These are phyloP conservation scores for Solanum medicagineum DNA, from an alignment of 257 asterid genomes.

Conservation along the genomic window DNA sequence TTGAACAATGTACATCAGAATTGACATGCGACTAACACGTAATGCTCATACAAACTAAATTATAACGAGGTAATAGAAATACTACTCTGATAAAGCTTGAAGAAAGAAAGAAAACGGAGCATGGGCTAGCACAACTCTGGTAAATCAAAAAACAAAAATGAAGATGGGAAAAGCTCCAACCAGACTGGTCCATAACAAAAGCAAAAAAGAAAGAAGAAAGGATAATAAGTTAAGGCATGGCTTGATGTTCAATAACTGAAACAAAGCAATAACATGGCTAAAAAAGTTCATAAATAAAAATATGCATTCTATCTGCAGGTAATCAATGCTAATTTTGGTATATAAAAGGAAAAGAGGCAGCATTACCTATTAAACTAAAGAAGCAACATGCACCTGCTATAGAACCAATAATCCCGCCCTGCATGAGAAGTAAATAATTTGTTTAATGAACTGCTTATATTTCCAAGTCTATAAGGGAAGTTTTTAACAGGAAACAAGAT, in stretches of 20 bases:
- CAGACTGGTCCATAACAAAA: background rate
- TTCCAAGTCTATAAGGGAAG: background rate
- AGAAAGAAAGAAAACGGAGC: background rate
- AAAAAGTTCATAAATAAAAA: background rate
- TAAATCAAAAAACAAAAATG: background rate
- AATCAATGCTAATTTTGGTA: background rate
- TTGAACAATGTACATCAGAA: background rate
- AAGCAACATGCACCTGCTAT: slow-evolving; percentile 58
- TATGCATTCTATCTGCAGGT: background rate
- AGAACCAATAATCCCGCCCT: slow-evolving; percentile 83
- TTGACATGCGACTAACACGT: background rate
- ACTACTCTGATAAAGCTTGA: background rate
- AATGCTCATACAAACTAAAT: background rate
- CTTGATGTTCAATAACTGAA: background rate
- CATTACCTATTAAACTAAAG: slow-evolving; percentile 57
- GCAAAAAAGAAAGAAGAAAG: background rate
- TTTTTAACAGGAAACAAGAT: background rate
- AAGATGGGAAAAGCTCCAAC: background rate
- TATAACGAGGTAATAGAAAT: background rate
- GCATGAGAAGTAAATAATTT: background rate
- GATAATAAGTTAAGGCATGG: background rate
- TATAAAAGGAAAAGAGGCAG: background rate
- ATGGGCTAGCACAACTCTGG: background rate
- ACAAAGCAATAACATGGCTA: background rate
- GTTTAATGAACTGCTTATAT: background rate